Percentiles rank a stretch among this genome's conserved stretches.
phyloP scores from a whole-genome alignment of 1,284 basidiomycete genomes.

The Tremellales sp. region DNA sequence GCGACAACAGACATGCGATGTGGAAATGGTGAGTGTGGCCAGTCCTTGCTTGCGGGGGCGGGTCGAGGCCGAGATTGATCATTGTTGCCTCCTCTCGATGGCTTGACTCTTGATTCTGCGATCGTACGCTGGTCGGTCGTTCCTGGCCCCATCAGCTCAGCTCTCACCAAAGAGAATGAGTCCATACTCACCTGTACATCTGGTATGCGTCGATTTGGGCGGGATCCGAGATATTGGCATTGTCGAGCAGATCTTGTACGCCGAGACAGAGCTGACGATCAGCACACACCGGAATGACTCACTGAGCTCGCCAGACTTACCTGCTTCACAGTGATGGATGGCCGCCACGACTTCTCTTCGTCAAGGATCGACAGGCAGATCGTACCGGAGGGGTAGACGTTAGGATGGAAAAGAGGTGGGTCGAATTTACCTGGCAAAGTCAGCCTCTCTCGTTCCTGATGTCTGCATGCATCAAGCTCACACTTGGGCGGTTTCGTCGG shows the following conservation, averaged over 20 bases:
- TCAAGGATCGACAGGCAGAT: conserved; percentile 97
- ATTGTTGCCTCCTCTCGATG: conserved; percentile 59
- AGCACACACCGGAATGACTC: background rate
- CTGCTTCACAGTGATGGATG: conserved; percentile 98
- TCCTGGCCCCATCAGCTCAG: conserved; percentile 54
- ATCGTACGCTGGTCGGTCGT: conserved; percentile 85
- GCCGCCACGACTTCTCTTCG: conserved; percentile 99
- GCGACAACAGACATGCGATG: background rate
- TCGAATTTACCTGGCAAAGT: conserved; percentile 81
- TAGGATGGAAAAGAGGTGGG: conserved; percentile 95
- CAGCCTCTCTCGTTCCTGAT: background rate
- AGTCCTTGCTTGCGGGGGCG: too few species aligned
- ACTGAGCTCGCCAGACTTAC: conserved; percentile 50
- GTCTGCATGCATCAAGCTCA: conserved; percentile 13
- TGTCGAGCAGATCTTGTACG: conserved; percentile 88
- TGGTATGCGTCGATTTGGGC: conserved; percentile 96
- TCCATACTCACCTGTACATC: conserved; percentile 79
- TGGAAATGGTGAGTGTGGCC: background rate
- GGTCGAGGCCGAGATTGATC: too few species aligned
- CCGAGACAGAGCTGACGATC: conserved; percentile 77
- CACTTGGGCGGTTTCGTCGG: conserved; percentile 49
- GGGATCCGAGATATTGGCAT: conserved; percentile 91
- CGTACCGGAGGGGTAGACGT: conserved; percentile 97
- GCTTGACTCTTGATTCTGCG: conserved; percentile 75
- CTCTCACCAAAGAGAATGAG: background rate